Conservation (phyloP, 1,284 basidiomycete species). For the Fomitopsis palustris region DNA sequence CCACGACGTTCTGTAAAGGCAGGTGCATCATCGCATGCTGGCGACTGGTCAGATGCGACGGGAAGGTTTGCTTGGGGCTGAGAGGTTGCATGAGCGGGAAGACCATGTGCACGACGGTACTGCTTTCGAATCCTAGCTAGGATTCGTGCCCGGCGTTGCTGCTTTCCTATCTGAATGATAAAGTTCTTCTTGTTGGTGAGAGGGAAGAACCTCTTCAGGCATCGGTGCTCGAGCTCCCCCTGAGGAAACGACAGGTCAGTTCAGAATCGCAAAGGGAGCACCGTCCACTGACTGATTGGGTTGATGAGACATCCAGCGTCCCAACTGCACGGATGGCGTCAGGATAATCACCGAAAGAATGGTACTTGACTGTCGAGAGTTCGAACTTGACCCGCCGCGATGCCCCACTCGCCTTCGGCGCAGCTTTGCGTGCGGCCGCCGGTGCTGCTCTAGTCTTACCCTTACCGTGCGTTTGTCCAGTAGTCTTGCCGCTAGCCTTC, state of each 20-base stretch:
- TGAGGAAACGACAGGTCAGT: not conserved
- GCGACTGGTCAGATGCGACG: not conserved
- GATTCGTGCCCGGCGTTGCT: not conserved
- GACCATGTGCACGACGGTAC: not conserved
- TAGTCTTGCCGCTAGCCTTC: not conserved
- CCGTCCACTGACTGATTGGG: conserved; percentile 12
- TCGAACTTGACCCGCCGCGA: no score
- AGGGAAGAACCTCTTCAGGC: conserved; percentile 8
- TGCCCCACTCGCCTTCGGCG: not conserved
- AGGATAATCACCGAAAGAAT: no score
- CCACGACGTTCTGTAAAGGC: not conserved
- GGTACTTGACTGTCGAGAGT: no score
- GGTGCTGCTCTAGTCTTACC: not conserved
- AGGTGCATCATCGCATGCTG: no score
- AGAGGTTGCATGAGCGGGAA: no score
- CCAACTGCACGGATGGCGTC: conserved; percentile 13
- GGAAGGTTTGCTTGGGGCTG: no score
- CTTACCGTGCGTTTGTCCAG: not conserved
- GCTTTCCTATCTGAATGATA: conserved; percentile 6
- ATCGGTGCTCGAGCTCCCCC: not conserved
- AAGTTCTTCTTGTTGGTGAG: not conserved
- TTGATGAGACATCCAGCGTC: conserved; percentile 32
- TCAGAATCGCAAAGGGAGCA: not conserved
- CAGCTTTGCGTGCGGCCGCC: no score
- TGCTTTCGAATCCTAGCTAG: not conserved